Base-by-base conservation (phyloP, 2,329 filamentous ascomycete genomes). In the Colletotrichum neosansevieriae region DNA sequence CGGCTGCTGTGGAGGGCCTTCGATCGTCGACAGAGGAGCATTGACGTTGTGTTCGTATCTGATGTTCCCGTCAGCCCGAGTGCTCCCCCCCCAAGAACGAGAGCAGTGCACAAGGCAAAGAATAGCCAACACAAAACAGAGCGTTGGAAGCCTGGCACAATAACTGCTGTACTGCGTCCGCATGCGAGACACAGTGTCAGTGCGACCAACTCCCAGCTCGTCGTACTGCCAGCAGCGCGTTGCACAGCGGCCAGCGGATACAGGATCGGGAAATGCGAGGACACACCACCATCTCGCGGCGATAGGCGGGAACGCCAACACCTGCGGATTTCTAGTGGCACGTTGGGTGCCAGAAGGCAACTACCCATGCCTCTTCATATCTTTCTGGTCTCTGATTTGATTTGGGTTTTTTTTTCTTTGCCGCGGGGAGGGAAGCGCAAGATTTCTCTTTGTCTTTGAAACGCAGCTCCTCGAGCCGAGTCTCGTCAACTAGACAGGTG, bases 1-100 rank as follows among this genome's bases (percentile, higher is more conserved):
- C 63, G 85, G 79, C 71, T 84, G 80, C 75, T 86, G 84, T 63
- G 82, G 75, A 71, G 84, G 77, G 70, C 76, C 83, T 76, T 88
- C 86, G 78, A 88, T 82, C 72, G 84, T 82, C 73, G 88, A 80
- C 74, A 85, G 80, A 71, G 85, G 82, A 70, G 81, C 81, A 76
- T 78, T 83, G 74, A 84, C 79, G 74, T 87, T 85, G 75, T 86
- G 85, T 75, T 79, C 83, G 79, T 87, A 88, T 83, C 86, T 88
- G 77, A 71, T 73, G 68, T 74, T 75, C 72, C 72, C 72, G 73
- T 75, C 71, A 72, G 72, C 70, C 72, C 69, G 59, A 66, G 56
- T 36, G 54, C 7, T n/a, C n/a, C n/a, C 70, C 68, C 50, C 29
- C 56, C 34, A 6, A 56, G 38, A 34, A 21, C 32, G 45, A 67